A percentile compares a stretch with the other conserved stretches of the same genome.
Conservation (phyloP, 768 basidiomycete genomes). For the Leccinum disarticulatum region DNA sequence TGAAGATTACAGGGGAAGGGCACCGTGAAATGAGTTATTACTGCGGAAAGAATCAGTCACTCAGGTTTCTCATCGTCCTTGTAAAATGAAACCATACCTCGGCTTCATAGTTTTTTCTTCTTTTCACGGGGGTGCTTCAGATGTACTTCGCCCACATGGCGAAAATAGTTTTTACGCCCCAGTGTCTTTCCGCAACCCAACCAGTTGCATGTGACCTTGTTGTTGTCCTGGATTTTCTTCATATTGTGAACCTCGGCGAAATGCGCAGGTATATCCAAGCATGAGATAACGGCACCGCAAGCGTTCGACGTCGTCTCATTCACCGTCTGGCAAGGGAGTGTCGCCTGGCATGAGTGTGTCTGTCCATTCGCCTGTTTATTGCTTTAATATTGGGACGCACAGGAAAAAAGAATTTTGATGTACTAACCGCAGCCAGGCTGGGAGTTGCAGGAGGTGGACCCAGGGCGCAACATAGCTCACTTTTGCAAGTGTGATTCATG, state of each 20-base stretch:
- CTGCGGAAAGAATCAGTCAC: neutral
- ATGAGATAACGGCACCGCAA: constrained; percentile 1
- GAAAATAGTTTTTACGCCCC: neutral
- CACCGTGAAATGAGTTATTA: neutral
- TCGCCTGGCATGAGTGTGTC: neutral
- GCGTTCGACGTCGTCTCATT: too few species aligned
- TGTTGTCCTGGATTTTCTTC: rapidly evolving
- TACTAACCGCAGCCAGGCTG: too few species aligned
- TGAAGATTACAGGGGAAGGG: neutral
- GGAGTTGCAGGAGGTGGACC: too few species aligned
- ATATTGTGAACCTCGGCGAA: neutral
- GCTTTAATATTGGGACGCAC: neutral
- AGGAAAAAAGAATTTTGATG: neutral
- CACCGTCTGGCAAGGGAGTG: neutral
- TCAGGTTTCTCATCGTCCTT: neutral
- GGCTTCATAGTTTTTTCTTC: neutral
- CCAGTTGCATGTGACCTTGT: neutral
- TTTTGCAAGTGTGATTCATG: neutral
- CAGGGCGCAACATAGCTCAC: neutral
- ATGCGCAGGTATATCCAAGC: neutral
- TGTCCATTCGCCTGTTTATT: neutral
- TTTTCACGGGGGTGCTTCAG: neutral
- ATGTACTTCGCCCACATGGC: constrained; percentile 1
- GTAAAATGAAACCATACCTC: neutral
- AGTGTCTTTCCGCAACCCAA: rapidly evolving